phyloP scores from a whole-genome alignment of 257 asterid genomes.

The Solanum virginianum region DNA sequence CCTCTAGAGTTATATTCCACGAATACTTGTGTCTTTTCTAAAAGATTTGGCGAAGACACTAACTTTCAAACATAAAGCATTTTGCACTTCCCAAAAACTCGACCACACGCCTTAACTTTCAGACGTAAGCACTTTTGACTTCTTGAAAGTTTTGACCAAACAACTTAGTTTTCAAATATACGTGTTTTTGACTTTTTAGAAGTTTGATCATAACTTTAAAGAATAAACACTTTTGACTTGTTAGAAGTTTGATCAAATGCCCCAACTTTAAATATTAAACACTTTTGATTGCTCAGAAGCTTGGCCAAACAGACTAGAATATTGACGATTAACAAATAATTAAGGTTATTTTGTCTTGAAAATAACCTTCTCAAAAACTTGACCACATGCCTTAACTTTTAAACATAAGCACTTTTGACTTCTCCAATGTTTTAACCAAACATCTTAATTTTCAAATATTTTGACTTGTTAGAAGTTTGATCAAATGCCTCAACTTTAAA shows the following conservation, averaged over 20 bases:
- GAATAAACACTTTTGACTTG: neutral
- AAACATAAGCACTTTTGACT: neutral
- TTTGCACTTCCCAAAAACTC: too few relatives aligned
- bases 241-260: neutral
- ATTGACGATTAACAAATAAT: neutral
- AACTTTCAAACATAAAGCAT: neutral
- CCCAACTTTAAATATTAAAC: neutral
- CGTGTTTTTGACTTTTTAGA: neutral
- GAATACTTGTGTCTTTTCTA: neutral
- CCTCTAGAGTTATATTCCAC: neutral
- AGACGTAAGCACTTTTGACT: neutral
- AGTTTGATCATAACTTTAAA: neutral
- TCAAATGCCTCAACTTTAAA: neutral
- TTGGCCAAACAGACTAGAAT: neutral
- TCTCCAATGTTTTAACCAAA: neutral
- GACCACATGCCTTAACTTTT: too few relatives aligned
- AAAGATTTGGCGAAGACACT: neutral
- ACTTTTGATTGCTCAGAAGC: neutral
- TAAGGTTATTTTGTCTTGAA: too few relatives aligned
- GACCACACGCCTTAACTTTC: neutral
- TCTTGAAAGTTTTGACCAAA: neutral
- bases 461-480: neutral
- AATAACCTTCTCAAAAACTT: too few relatives aligned
- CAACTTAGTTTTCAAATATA: neutral
- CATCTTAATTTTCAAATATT: neutral